These are phyloP conservation scores for Datura wrightii DNA, from an alignment of 257 asterid species.

Conservation along the genomic window DNA sequence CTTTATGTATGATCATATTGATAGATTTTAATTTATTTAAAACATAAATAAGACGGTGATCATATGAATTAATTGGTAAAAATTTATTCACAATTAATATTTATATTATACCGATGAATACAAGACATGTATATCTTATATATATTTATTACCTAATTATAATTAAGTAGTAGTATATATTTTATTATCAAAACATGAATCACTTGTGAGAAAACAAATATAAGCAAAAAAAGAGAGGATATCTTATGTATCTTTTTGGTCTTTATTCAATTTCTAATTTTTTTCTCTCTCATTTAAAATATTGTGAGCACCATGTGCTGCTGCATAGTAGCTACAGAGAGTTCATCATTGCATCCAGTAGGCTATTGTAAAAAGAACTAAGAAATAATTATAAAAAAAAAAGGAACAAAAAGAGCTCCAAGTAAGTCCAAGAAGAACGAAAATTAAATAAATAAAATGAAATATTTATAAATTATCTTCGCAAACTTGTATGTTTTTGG, in stretches of 20 bases:
- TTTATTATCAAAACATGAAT: no score
- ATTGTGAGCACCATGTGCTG: slow-evolving; percentile 28
- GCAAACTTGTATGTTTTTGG: slow-evolving; percentile 22
- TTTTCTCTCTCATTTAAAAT: neutral
- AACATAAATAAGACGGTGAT: no score
- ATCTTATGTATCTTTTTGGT: neutral
- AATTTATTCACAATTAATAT: no score
- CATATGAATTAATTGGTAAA: no score
- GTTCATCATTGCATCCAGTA: slow-evolving; percentile 23
- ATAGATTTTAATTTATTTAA: no score
- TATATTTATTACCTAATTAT: no score
- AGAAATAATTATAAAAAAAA: neutral
- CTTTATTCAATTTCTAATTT: neutral
- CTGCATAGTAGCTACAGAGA: neutral
- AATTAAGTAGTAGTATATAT: no score
- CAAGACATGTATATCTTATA: no score
- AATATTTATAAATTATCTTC: neutral
- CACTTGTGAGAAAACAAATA: neutral
- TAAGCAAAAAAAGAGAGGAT: neutral
- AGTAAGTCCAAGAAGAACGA: neutral
- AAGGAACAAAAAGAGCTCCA: neutral
- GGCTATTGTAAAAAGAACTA: neutral
- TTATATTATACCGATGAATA: no score
- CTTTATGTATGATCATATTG: no score
- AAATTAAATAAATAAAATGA: neutral